Evolutionary conservation across 2,329 filamentous ascomycete species (phyloP), one percentile per base, ranked within the genome.

Genomic region (Apiospora phragmitis): DNA sequence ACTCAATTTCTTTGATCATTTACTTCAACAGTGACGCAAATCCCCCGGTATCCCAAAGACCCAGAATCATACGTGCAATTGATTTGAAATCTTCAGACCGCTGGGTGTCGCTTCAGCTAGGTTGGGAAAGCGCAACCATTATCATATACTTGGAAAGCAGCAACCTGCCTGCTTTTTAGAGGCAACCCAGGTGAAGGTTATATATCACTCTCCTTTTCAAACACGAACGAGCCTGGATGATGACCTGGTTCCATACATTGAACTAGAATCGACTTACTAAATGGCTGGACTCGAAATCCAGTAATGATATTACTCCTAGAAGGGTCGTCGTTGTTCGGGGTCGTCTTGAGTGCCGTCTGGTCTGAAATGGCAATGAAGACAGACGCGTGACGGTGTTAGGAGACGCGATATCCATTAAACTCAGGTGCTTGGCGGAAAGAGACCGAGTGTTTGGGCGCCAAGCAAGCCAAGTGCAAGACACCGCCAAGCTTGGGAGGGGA

Each of bases 321-420:
- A 35, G 32, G 16, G 4, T 35, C 1, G 55, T 62, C 32, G 65
- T 67, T n/a, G n/a, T 67, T 43, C 12, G 18, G 21, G 6, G 24
- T 26, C 3, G 16, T 67, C 38, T 67, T 11, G 16, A 42, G 35
- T 66, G 35, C 38, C 5, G 62, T 45, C 42, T 66, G 35, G 24
- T 18, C 16, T 8, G 26, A 32, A 18, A 55, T 32, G 65, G 38
- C 41, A 67, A 29, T 67, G 65, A 18, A 65, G 55, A 69, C 68
- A 65, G 66, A 71, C 70, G 70, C 70, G 70, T 69, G 62, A 26
- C 35, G 29, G 16, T 62, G 41, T 69, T 21, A 35, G 65, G 68
- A 68, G 68, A 71, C 70, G 70, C 70, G 67, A 67, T 67, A 16
- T 59, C 38, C 69, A 67, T 51, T 43, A 55, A 42, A 35, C 51